A percentile compares a stretch with the other conserved stretches of the same genome.
Conservation (phyloP, 495 filamentous ascomycete genomes). For the Penicillium herquei region DNA sequence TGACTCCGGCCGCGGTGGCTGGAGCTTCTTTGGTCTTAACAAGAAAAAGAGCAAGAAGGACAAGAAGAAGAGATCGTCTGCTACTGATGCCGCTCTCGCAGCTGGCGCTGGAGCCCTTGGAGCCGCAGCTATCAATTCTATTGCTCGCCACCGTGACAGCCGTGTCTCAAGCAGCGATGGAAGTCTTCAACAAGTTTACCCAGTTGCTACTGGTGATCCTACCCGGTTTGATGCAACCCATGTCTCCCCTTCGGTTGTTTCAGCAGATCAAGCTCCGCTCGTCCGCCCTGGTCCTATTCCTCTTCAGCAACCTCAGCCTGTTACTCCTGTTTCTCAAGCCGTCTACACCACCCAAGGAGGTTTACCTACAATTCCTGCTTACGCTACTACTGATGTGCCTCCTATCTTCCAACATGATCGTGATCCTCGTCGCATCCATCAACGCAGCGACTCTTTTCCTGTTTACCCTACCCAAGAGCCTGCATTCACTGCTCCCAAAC, state of each 20-base stretch:
- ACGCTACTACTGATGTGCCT: constrained; percentile 33
- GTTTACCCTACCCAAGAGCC: constrained; percentile 28
- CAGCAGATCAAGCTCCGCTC: constrained; percentile 43
- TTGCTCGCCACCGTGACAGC: constrained; percentile 23
- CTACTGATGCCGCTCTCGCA: constrained; percentile 24
- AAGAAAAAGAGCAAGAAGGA: constrained; percentile 41
- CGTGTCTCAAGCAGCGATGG: constrained; percentile 29
- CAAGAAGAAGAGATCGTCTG: constrained; percentile 35
- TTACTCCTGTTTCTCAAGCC: constrained; percentile 53
- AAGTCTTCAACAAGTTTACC: constrained; percentile 50
- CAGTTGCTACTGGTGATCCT: constrained; percentile 61
- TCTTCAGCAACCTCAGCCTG: constrained; percentile 57
- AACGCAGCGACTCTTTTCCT: constrained; percentile 37
- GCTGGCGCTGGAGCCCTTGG: constrained; percentile 32
- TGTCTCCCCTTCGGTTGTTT: constrained; percentile 47
- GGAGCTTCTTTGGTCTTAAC: constrained; percentile 59
- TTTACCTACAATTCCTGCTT: constrained; percentile 29
- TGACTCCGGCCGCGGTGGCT: constrained; percentile 46
- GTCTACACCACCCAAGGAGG: constrained; percentile 48
- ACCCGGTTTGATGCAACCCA: constrained; percentile 53
- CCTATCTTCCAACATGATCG: constrained; percentile 29
- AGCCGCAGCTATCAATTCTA: constrained; percentile 33
- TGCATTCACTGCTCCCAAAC: constrained; percentile 28
- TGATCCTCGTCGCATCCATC: constrained; percentile 18
- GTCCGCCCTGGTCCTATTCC: constrained; percentile 51